Evolutionary conservation across 371 early-diverging fungal species (phyloP).

Genomic region (Fennellomyces sp.): DNA sequence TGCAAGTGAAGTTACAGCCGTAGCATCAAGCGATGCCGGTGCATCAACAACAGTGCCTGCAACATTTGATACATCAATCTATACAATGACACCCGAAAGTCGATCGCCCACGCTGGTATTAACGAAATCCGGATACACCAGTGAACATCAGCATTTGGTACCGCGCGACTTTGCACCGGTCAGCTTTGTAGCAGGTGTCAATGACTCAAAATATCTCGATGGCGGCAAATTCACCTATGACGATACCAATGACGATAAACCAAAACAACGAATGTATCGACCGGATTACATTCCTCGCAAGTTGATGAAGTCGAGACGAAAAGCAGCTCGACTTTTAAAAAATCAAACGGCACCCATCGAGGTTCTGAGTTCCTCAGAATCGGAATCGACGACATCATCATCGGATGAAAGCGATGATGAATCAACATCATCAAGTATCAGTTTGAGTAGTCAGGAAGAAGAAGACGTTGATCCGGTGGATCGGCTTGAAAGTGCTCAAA

Average conservation of each 20-base stretch:
- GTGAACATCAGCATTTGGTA: background rate
- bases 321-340: background rate
- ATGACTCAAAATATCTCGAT: constrained; percentile 41
- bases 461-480: constrained; percentile 10
- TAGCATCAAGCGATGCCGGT: constrained; percentile 12
- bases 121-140: background rate
- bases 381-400: constrained; percentile 9
- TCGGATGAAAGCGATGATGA: background rate
- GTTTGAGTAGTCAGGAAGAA: constrained; percentile 2
- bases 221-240: constrained; percentile 48
- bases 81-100: constrained; percentile 5
- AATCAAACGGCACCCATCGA: constrained; percentile 9
- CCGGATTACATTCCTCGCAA: constrained; percentile 41
- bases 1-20: constrained; percentile 7
- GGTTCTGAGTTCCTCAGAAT: background rate
- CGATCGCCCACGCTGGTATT: background rate
- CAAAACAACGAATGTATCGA: constrained; percentile 24
- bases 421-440: constrained; percentile 2
- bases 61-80: constrained; percentile 6
- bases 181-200: constrained; percentile 24
- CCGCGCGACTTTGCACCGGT: constrained; percentile 48
- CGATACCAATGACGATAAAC: background rate
- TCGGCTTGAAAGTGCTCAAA: constrained; percentile 31
- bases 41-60: constrained; percentile 7
- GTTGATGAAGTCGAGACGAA: constrained; percentile 8